A percentile compares a stretch with the other conserved stretches of the same genome.
Conservation (phyloP, 306 rosid genomes). For the Vigna nakashimae region DNA sequence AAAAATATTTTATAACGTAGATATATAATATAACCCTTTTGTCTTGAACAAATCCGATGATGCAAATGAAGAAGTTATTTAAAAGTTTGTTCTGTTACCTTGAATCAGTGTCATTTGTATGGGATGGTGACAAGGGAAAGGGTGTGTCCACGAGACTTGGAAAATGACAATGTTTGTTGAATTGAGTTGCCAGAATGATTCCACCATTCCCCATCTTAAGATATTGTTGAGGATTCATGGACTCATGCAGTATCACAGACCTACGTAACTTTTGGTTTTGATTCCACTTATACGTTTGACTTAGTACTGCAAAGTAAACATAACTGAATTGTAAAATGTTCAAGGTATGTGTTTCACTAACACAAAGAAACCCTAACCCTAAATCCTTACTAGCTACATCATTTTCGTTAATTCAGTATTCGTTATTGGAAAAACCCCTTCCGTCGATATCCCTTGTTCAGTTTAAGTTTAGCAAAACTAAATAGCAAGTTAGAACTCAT, state of each 20-base stretch:
- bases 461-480: background rate
- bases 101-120: constrained; percentile 31
- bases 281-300: constrained; percentile 34
- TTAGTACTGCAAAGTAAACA: constrained; percentile 38
- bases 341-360: background rate
- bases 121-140: constrained; percentile 38
- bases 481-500: background rate
- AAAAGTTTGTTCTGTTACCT: constrained; percentile 37
- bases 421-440: background rate
- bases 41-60: background rate
- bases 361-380: constrained; percentile 9
- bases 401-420: background rate
- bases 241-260: constrained; percentile 19
- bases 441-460: background rate
- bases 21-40: no score
- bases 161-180: constrained; percentile 30
- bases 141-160: constrained; percentile 38
- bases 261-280: constrained; percentile 7
- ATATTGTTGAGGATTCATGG: constrained; percentile 40
- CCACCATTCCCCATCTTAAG: constrained; percentile 56
- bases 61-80: background rate
- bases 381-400: background rate
- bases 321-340: background rate
- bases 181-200: constrained; percentile 45
- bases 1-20: no score